A percentile compares a stretch with the other conserved stretches of the same genome.
phyloP scores from a whole-genome alignment of 2,329 filamentous ascomycete genomes.

The Trichoderma afroharzianum region DNA sequence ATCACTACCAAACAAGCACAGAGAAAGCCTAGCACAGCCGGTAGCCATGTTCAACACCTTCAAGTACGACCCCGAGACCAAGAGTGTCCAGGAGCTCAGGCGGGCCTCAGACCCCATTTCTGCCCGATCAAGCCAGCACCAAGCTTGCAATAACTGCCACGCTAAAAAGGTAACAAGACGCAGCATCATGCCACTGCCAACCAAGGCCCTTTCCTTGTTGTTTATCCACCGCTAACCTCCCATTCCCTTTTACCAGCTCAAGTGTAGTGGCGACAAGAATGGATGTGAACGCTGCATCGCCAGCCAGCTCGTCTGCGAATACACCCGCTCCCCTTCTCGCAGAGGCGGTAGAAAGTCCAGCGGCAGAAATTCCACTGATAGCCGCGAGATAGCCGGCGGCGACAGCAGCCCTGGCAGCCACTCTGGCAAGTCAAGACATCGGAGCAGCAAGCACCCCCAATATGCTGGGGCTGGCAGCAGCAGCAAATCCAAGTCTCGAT shows the following conservation, averaged over 20 bases:
- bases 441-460: conserved; percentile 4
- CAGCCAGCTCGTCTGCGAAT: conserved; percentile 32
- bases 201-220: background rate
- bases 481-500: background rate
- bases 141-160: conserved; percentile 38
- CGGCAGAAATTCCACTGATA: conserved; percentile 22
- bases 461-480: background rate
- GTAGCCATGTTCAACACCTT: conserved; percentile 36
- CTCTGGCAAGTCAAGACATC: conserved; percentile 4
- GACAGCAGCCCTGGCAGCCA: conserved; percentile 15
- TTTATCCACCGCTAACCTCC: background rate
- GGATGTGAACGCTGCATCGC: conserved; percentile 36
- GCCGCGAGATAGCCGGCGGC: conserved; percentile 6
- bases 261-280: conserved; percentile 37
- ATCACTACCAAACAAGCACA: background rate
- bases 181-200: background rate
- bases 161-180: conserved; percentile 35
- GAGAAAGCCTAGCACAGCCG: background rate
- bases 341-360: conserved; percentile 29
- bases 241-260: conserved; percentile 27
- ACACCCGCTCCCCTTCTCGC: conserved; percentile 33
- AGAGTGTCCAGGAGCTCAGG: conserved; percentile 36
- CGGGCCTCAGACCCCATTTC: conserved; percentile 36
- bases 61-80: conserved; percentile 38
- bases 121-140: conserved; percentile 37